phyloP scores from a whole-genome alignment of 1,284 basidiomycete species.

The Chalciporus piperatoides region DNA sequence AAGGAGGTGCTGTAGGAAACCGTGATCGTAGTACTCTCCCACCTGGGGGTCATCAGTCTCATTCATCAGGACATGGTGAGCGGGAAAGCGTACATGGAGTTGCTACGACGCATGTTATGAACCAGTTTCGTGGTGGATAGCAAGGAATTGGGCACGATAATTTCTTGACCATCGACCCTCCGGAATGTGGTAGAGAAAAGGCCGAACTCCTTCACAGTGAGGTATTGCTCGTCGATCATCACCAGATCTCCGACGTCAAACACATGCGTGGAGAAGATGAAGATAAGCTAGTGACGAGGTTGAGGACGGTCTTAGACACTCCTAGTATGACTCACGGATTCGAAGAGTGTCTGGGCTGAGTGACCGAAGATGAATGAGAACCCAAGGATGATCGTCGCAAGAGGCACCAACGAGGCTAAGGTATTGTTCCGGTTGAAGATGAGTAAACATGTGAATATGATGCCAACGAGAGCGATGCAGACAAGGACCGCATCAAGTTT shows the following conservation, averaged over 20 bases:
- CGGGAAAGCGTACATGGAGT: slow-evolving; percentile 55
- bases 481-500: slow-evolving; percentile 76
- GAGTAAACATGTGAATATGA: slow-evolving; percentile 72
- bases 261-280: slow-evolving; percentile 81
- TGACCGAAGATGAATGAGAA: slow-evolving; percentile 83
- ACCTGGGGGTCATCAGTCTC: slow-evolving; percentile 44
- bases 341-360: slow-evolving; percentile 78
- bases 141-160: slow-evolving; percentile 79
- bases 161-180: slow-evolving; percentile 75
- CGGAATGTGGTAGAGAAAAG: slow-evolving; percentile 79
- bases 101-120: slow-evolving; percentile 73
- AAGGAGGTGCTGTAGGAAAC: slow-evolving; percentile 66
- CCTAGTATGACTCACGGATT: slow-evolving; percentile 50
- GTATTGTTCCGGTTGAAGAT: slow-evolving; percentile 75
- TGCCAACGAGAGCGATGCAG: slow-evolving; percentile 53
- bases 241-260: slow-evolving; percentile 78
- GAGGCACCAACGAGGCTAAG: slow-evolving; percentile 73
- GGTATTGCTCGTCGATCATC: slow-evolving; percentile 58
- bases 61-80: not conserved
- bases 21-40: slow-evolving; percentile 69
- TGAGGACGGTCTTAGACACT: not conserved
- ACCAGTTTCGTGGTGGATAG: slow-evolving; percentile 72
- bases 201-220: slow-evolving; percentile 68
- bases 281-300: slow-evolving; percentile 52
- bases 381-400: slow-evolving; percentile 76